Percentiles rank a stretch among this genome's conserved stretches.
Evolutionary conservation across 495 filamentous ascomycete genomes (phyloP).

Genomic region (Ramalina peruviana): DNA sequence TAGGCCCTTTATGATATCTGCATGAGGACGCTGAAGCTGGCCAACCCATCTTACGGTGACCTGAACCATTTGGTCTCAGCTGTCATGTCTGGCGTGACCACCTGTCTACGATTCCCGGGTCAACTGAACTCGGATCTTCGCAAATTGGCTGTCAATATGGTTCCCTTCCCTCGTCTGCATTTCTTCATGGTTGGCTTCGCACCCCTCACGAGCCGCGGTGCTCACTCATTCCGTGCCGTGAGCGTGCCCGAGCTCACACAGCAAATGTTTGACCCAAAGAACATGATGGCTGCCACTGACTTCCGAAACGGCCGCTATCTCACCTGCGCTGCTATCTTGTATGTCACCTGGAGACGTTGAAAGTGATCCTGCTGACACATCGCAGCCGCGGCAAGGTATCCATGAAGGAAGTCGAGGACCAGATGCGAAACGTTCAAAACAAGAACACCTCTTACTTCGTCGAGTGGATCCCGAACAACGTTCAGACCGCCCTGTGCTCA

Average conservation of each 20-base stretch:
- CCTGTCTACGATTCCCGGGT: constrained; percentile 96
- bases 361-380: constrained; percentile 18
- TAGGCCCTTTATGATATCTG: constrained; percentile 98
- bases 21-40: constrained; percentile 98
- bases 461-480: constrained; percentile 99
- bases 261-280: constrained; percentile 99
- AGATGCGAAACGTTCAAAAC: constrained; percentile 99
- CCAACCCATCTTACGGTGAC: constrained; percentile 96
- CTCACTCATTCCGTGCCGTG: constrained; percentile 91
- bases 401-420: constrained; percentile 99
- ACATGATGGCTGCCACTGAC: constrained; percentile 99
- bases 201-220: constrained; percentile 91
- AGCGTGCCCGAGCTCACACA: constrained; percentile 97
- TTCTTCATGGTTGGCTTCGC: constrained; percentile 99
- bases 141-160: constrained; percentile 99
- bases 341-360: constrained; percentile 9
- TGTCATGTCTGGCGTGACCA: constrained; percentile 99
- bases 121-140: constrained; percentile 99
- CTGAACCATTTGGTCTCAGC: constrained; percentile 98
- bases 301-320: constrained; percentile 99
- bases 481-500: constrained; percentile 98
- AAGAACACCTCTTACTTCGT: constrained; percentile 99
- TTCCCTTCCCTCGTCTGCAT: constrained; percentile 99
- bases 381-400: constrained; percentile 92
- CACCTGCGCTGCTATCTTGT: constrained; percentile 98